Percentiles rank a stretch among this genome's conserved stretches.
These are phyloP conservation scores for Pichia sp. DNA, from an alignment of 1,139 yeast species.

Conservation along the genomic window DNA sequence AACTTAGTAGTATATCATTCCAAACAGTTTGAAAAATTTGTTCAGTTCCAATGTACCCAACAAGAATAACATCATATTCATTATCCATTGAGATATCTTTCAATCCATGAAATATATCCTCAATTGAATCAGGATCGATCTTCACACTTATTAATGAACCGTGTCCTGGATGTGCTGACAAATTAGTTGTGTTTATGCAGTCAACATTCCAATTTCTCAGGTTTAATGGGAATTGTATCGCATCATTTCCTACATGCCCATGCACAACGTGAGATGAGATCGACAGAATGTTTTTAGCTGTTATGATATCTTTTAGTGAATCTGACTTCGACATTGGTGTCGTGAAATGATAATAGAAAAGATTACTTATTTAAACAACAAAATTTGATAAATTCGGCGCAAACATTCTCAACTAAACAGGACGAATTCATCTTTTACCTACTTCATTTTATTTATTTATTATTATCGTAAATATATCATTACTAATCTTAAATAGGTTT, in stretches of 20 bases:
- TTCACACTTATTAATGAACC: conserved; percentile 40
- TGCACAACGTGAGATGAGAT: conserved; percentile 65
- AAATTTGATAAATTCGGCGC: neutral
- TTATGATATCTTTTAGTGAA: neutral
- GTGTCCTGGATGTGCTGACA: conserved; percentile 66
- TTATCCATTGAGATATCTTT: conserved; percentile 23
- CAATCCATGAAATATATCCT: conserved; percentile 32
- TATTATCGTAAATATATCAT: neutral
- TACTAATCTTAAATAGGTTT: no score
- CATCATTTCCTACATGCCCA: conserved; percentile 62
- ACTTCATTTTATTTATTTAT: no score
- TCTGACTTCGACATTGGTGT: neutral
- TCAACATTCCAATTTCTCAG: conserved; percentile 64
- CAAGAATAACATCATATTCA: conserved; percentile 44
- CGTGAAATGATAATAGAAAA: no score
- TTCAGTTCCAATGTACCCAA: conserved; percentile 56
- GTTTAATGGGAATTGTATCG: conserved; percentile 60
- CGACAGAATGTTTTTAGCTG: conserved; percentile 27
- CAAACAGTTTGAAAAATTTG: conserved; percentile 36
- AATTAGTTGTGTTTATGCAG: conserved; percentile 55
- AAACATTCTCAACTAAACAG: neutral
- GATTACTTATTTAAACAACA: neutral
- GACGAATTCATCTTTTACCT: no score
- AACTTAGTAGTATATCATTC: conserved; percentile 25
- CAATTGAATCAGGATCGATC: conserved; percentile 26